Evolutionary conservation across 1,284 basidiomycete genomes (phyloP).

Genomic region (Austroboletus olivaceoglutinosus): DNA sequence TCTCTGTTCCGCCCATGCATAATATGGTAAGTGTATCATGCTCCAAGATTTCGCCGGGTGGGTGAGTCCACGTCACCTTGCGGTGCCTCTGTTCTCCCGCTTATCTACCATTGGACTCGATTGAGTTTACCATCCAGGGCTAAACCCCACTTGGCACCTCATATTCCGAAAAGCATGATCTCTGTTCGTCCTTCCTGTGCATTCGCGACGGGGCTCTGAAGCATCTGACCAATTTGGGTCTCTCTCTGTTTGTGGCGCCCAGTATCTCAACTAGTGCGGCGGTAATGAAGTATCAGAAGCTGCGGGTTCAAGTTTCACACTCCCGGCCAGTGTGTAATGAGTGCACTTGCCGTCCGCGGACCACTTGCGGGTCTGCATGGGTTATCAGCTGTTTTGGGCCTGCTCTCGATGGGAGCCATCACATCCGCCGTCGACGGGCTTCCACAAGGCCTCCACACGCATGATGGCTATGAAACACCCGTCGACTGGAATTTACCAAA

Average conservation of each 20-base stretch:
- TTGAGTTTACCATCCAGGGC: conserved; percentile 5
- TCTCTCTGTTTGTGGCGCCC: not conserved
- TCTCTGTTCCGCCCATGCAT: conserved; percentile 4
- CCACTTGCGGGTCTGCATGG: conserved; percentile 12
- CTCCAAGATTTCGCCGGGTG: conserved; percentile 2
- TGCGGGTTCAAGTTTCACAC: conserved; percentile 2
- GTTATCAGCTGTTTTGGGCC: conserved; percentile 19
- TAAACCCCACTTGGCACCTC: not conserved
- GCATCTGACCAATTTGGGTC: conserved; percentile 5
- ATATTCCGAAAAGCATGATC: not conserved
- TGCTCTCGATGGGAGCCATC: conserved; percentile 14
- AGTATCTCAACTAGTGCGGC: not conserved
- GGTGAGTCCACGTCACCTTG: conserved; percentile 1
- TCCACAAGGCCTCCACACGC: conserved; percentile 21
- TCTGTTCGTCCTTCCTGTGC: conserved; percentile 1
- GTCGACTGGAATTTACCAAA: conserved; percentile 14
- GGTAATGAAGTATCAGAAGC: conserved; percentile 10
- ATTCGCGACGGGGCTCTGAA: conserved; percentile 8
- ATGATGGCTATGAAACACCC: conserved; percentile 23
- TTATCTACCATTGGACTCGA: not conserved
- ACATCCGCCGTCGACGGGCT: conserved; percentile 24
- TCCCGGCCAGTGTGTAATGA: conserved; percentile 9
- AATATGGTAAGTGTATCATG: not conserved
- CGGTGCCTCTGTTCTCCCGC: conserved; percentile 11
- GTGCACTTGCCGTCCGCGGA: conserved; percentile 23